phyloP scores from a whole-genome alignment of 2,329 filamentous ascomycete species.

The Chrysoporthe puriensis region DNA sequence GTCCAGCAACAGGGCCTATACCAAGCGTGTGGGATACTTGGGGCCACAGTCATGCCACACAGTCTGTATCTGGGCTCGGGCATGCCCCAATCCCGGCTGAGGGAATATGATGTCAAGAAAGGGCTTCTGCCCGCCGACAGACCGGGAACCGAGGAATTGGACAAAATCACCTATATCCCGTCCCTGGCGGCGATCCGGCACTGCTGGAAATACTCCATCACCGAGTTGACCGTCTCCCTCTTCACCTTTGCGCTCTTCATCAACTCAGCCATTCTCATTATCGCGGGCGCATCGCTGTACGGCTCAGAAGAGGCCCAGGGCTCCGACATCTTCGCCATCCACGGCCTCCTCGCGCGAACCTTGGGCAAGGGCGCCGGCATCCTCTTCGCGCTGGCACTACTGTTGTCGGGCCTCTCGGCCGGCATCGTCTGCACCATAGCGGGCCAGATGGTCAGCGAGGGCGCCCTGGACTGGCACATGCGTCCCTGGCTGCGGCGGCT shows the following conservation, averaged over 20 bases:
- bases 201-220: conserved; percentile 74
- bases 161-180: conserved; percentile 68
- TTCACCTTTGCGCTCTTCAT: conserved; percentile 86
- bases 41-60: conserved; percentile 76
- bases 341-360: conserved; percentile 68
- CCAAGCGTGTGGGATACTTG: conserved; percentile 76
- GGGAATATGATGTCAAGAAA: conserved; percentile 63
- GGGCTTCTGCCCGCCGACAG: conserved; percentile 51
- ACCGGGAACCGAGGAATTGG: conserved; percentile 40
- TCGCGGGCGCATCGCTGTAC: conserved; percentile 78
- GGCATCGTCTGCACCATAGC: conserved; percentile 89
- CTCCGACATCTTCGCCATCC: conserved; percentile 83
- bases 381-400: conserved; percentile 80
- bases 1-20: conserved; percentile 62
- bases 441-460: conserved; percentile 87
- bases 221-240: conserved; percentile 71
- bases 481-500: conserved; percentile 79
- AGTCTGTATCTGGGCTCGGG: conserved; percentile 71
- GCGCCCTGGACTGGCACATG: conserved; percentile 75
- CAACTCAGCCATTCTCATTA: conserved; percentile 81
- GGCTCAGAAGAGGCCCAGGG: conserved; percentile 61
- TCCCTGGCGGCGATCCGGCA: conserved; percentile 73
- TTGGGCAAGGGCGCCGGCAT: conserved; percentile 78
- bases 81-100: conserved; percentile 68
- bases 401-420: conserved; percentile 79